These are phyloP conservation scores for Chamaenerion angustifolium DNA, from an alignment of 345 rosid species.

Conservation along the genomic window DNA sequence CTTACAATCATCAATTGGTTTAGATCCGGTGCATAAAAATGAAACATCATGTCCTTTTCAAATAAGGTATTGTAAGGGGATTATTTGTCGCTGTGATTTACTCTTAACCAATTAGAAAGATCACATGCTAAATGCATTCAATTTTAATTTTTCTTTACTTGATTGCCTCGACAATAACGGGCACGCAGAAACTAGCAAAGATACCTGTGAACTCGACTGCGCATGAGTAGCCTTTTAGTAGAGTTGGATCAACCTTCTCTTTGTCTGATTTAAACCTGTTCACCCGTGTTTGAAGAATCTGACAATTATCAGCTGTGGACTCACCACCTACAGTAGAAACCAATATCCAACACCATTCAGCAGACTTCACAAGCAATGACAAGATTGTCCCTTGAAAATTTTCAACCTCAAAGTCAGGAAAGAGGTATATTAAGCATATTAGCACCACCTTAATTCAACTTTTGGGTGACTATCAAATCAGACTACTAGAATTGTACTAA, in stretches of 20 bases:
- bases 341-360: background rate
- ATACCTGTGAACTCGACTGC: conserved; percentile 56
- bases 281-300: conserved; percentile 82
- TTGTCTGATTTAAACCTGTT: conserved; percentile 62
- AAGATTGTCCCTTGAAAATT: background rate
- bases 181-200: background rate
- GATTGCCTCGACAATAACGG: background rate
- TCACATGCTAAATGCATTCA: no score
- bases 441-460: no score
- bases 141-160: background rate
- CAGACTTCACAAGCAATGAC: background rate
- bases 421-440: no score
- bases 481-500: no score
- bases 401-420: background rate
- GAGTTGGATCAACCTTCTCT: conserved; percentile 31
- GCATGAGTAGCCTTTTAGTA: conserved; percentile 62
- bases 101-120: no score
- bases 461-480: no score
- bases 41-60: no score
- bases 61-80: no score
- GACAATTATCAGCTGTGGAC: conserved; percentile 63
- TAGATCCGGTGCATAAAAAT: no score
- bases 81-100: no score
- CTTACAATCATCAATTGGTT: no score
- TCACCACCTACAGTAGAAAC: conserved; percentile 55